Evolutionary conservation across 2,329 filamentous ascomycete genomes (phyloP).

Genomic region (Magnaporthiopsis incrustans): DNA sequence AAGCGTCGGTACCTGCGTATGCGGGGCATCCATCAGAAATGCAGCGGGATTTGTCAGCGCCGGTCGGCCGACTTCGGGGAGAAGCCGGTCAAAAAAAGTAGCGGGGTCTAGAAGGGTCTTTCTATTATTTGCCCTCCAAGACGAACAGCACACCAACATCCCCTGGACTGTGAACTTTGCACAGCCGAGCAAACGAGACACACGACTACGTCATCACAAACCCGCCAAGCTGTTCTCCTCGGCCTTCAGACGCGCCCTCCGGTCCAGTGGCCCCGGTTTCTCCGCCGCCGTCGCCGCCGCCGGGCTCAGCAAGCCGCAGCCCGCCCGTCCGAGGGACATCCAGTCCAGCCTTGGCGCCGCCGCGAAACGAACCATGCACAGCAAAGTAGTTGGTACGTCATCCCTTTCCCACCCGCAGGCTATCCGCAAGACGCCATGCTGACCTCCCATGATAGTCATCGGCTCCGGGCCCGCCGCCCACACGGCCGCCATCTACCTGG

Average conservation of each 20-base stretch:
- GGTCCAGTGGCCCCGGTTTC: conserved; percentile 65
- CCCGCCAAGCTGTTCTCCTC: conserved; percentile 90
- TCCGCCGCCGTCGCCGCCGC: conserved; percentile 62
- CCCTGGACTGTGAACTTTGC: background rate
- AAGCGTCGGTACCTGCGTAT: no score
- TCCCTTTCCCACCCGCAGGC: no score
- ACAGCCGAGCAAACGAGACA: background rate
- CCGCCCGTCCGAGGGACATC: conserved; percentile 22
- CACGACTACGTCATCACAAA: background rate
- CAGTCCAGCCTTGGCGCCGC: conserved; percentile 29
- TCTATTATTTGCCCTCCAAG: background rate
- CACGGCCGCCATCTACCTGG: conserved; percentile 93
- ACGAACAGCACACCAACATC: no score
- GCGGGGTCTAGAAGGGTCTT: background rate
- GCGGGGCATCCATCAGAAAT: background rate
- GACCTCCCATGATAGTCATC: conserved; percentile 44
- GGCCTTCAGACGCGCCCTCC: conserved; percentile 65
- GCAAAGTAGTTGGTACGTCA: conserved; percentile 77
- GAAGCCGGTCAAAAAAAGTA: background rate
- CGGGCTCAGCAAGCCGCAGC: conserved; percentile 46
- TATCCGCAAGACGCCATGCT: background rate
- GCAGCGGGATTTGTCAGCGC: no score
- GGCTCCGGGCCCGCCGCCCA: conserved; percentile 96
- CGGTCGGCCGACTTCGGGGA: background rate
- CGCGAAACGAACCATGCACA: conserved; percentile 65